These are phyloP conservation scores for Alternaria sp. DNA, from an alignment of 2,329 filamentous ascomycete genomes.

Conservation along the genomic window DNA sequence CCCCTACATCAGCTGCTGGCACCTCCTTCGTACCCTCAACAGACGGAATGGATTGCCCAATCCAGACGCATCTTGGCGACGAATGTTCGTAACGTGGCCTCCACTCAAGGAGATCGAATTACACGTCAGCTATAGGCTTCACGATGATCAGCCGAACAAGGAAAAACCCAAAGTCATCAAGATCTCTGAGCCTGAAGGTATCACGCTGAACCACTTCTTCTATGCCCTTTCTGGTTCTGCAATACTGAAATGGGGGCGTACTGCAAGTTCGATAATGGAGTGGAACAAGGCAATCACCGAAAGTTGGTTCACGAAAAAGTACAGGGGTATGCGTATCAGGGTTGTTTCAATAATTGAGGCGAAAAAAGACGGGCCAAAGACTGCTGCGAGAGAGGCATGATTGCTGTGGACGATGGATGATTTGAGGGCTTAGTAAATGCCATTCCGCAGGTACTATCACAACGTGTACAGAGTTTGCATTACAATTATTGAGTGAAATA, in stretches of 20 bases:
- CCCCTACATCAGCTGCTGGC: too few relatives aligned
- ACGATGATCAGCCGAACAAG: accelerated
- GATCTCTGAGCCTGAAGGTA: not conserved
- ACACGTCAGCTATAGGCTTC: not conserved
- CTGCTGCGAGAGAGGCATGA: not conserved
- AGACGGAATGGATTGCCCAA: not conserved
- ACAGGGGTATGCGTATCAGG: too few relatives aligned
- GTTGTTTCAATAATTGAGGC: too few relatives aligned
- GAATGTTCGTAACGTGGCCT: not conserved
- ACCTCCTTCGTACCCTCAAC: not conserved
- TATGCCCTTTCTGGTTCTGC: not conserved
- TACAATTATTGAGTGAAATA: not conserved
- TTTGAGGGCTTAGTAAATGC: accelerated
- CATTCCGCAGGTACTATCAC: not conserved
- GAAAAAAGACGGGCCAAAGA: too few relatives aligned
- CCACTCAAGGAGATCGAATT: not conserved
- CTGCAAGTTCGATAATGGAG: too few relatives aligned
- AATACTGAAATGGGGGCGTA: too few relatives aligned
- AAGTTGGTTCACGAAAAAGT: too few relatives aligned
- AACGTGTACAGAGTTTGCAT: not conserved
- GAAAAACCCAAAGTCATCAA: not conserved
- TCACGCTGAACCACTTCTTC: not conserved
- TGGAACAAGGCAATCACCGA: too few relatives aligned
- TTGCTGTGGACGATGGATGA: not conserved
- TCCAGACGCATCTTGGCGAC: not conserved